Conservation (phyloP, 345 rosid species). For the Gossypium thurberi region DNA sequence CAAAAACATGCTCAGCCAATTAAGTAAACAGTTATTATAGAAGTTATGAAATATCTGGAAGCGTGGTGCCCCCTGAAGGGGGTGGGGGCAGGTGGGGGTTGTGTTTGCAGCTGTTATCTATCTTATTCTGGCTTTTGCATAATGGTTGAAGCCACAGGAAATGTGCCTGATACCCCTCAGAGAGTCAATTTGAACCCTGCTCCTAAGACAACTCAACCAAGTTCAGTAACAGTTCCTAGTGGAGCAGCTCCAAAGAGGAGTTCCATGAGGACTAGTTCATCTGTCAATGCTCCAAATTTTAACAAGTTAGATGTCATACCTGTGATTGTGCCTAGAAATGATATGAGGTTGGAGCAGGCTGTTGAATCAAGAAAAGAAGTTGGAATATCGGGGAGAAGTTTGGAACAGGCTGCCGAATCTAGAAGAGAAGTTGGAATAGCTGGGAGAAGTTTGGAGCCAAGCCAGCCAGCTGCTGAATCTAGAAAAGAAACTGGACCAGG, state of each 20-base stretch:
- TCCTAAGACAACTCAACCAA: constrained; percentile 36
- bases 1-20: neutral
- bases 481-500: constrained; percentile 11
- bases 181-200: constrained; percentile 42
- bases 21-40: neutral
- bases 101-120: neutral
- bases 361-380: constrained; percentile 70
- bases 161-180: constrained; percentile 75
- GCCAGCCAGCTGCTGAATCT: constrained; percentile 9
- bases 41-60: neutral
- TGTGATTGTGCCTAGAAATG: constrained; percentile 78
- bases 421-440: constrained; percentile 9
- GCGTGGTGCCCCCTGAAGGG: neutral
- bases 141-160: constrained; percentile 74
- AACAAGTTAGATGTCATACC: constrained; percentile 69
- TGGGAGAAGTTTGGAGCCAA: constrained; percentile 14
- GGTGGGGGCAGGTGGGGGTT: neutral
- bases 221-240: constrained; percentile 37
- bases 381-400: constrained; percentile 5
- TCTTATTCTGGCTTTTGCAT: constrained; percentile 27
- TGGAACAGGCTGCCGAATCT: constrained; percentile 11
- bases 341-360: constrained; percentile 40
- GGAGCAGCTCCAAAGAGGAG: constrained; percentile 49
- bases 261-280: constrained; percentile 37
- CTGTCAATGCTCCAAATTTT: constrained; percentile 38